Evolutionary conservation across 768 basidiomycete species (phyloP).

Genomic region (Lactarius vividus): DNA sequence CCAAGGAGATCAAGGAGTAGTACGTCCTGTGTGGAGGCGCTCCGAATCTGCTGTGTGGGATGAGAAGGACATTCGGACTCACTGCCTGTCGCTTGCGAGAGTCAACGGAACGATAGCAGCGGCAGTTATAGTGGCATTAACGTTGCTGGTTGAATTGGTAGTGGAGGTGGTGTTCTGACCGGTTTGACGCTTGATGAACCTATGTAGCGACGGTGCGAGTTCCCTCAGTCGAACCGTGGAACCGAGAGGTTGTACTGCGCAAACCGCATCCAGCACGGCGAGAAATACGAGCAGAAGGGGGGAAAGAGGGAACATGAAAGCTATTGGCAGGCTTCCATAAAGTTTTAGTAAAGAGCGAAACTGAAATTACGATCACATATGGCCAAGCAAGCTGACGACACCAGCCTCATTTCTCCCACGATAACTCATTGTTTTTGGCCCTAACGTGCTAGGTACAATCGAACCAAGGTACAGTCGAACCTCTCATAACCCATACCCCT

Average conservation of each 20-base stretch:
- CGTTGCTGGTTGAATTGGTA: conserved; percentile 2
- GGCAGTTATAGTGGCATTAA: neutral
- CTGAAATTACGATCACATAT: no score
- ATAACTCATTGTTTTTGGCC: neutral
- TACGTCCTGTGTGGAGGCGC: conserved; percentile 51
- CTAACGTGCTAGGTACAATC: no score
- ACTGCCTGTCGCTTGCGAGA: conserved; percentile 26
- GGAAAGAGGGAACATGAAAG: conserved; percentile 13
- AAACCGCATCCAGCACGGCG: conserved; percentile 18
- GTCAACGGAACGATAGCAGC: conserved; percentile 18
- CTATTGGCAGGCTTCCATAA: conserved; percentile 14
- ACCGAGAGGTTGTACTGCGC: conserved; percentile 1
- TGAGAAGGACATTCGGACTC: conserved; percentile 4
- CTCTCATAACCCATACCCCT: no score
- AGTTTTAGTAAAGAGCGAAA: neutral
- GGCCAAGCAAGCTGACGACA: neutral
- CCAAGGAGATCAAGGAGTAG: conserved; percentile 57
- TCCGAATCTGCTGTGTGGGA: neutral
- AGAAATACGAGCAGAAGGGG: conserved; percentile 6
- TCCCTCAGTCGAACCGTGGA: neutral
- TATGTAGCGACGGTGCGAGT: conserved; percentile 10
- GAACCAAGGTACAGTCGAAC: no score
- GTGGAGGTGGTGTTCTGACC: conserved; percentile 1
- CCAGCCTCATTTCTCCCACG: neutral
- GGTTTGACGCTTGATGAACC: conserved; percentile 22